Conservation (phyloP, 495 filamentous ascomycete genomes). For the Aspergillus egyptiacus region DNA sequence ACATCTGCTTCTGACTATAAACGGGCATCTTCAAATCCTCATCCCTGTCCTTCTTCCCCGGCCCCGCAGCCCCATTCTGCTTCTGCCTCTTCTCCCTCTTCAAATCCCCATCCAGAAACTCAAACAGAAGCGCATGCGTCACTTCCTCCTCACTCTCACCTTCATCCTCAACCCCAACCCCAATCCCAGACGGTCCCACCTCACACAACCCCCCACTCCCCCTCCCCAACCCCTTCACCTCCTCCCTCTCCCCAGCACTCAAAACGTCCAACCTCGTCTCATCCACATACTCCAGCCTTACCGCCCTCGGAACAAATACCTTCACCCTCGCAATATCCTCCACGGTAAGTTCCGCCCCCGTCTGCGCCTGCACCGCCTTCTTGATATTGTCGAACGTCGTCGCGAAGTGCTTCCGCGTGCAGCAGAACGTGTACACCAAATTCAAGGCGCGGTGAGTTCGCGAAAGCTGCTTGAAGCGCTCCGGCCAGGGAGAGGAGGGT, state of each 20-base stretch:
- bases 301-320: slow-evolving; percentile 64
- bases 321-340: slow-evolving; percentile 81
- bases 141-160: too few species aligned
- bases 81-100: slow-evolving; percentile 73
- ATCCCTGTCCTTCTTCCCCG: slow-evolving; percentile 56
- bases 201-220: slow-evolving; percentile 10
- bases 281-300: slow-evolving; percentile 83
- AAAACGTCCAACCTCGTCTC: slow-evolving; percentile 74
- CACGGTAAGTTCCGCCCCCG: slow-evolving; percentile 56
- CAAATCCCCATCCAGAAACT: slow-evolving; percentile 87
- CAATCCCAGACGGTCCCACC: too few species aligned
- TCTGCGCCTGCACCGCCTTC: slow-evolving; percentile 76
- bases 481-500: slow-evolving; percentile 61
- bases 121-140: slow-evolving; percentile 74
- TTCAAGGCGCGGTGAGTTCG: slow-evolving; percentile 82
- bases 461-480: slow-evolving; percentile 62
- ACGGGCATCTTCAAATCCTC: slow-evolving; percentile 92
- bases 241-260: slow-evolving; percentile 54
- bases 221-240: slow-evolving; percentile 10
- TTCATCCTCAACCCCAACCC: slow-evolving; percentile 24
- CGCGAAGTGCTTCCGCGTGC: slow-evolving; percentile 80
- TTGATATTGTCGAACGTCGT: slow-evolving; percentile 89
- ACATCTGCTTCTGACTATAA: slow-evolving; percentile 88
- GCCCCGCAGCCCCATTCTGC: slow-evolving; percentile 43
- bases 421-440: slow-evolving; percentile 90